Conservation (phyloP, 306 rosid species). For the Malus domestica region DNA sequence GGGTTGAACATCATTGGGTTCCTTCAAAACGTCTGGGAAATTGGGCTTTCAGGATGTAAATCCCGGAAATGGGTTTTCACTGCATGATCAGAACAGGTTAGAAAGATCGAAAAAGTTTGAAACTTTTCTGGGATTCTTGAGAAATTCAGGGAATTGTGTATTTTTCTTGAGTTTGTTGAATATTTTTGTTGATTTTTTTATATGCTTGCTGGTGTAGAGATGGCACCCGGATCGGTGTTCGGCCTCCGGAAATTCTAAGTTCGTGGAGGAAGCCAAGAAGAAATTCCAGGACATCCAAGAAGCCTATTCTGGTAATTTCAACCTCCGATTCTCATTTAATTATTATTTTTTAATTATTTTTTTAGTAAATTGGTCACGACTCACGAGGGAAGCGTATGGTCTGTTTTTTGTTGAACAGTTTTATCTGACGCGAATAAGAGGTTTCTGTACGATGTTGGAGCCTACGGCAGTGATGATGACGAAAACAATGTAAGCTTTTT, state of each 20-base stretch:
- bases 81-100: not conserved
- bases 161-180: not conserved
- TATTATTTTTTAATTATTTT: not conserved
- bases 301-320: constrained; percentile 85
- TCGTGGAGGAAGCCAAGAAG: constrained; percentile 79
- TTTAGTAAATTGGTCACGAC: constrained; percentile 5
- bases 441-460: constrained; percentile 86
- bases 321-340: not conserved
- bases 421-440: constrained; percentile 77
- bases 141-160: not conserved
- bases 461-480: constrained; percentile 82
- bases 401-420: constrained; percentile 33
- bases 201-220: constrained; percentile 47
- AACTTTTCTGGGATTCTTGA: not conserved
- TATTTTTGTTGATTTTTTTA: not conserved
- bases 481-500: constrained; percentile 40
- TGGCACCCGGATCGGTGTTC: constrained; percentile 99
- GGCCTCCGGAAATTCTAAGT: constrained; percentile 61
- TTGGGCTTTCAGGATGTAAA: not conserved
- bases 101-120: not conserved
- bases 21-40: not conserved
- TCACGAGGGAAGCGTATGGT: not conserved
- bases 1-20: not conserved
- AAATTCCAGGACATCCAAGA: constrained; percentile 81
- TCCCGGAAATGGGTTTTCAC: constrained; percentile 2